Evolutionary conservation across 2,329 filamentous ascomycete species (phyloP).

Genomic region (Grosmannia huntii): DNA sequence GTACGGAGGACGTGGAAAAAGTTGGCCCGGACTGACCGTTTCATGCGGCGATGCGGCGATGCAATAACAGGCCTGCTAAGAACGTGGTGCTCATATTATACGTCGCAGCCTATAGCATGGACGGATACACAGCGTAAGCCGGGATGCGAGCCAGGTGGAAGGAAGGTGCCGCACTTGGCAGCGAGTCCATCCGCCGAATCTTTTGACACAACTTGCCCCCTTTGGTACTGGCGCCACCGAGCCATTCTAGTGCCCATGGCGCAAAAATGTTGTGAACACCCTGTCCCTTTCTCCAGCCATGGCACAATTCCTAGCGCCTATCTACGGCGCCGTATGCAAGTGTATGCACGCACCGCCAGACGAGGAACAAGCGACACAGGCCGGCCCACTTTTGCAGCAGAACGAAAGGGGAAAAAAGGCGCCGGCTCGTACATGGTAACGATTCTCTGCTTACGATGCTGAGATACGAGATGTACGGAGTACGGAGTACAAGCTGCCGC

Average conservation of each 20-base stretch:
- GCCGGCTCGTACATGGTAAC: not conserved
- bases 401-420: not conserved
- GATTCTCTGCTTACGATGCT: too few relatives aligned
- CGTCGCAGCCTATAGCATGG: conserved; percentile 10
- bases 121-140: conserved; percentile 3
- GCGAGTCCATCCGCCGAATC: not conserved
- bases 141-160: conserved; percentile 6
- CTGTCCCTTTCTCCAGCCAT: not conserved
- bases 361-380: not conserved
- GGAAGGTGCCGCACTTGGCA: not conserved
- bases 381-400: not conserved
- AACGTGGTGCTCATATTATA: not conserved
- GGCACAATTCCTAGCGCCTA: not conserved
- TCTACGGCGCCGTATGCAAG: too few relatives aligned
- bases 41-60: too few relatives aligned
- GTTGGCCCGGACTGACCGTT: too few relatives aligned
- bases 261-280: not conserved
- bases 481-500: not conserved
- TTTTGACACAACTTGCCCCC: too few relatives aligned
- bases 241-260: not conserved
- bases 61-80: not conserved
- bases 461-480: too few relatives aligned
- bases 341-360: not conserved
- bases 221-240: too few relatives aligned
- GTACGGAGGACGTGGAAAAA: too few relatives aligned